These are phyloP conservation scores for Pythium apleroticum DNA, from an alignment of 352 stramenopile genomes.

Conservation along the genomic window DNA sequence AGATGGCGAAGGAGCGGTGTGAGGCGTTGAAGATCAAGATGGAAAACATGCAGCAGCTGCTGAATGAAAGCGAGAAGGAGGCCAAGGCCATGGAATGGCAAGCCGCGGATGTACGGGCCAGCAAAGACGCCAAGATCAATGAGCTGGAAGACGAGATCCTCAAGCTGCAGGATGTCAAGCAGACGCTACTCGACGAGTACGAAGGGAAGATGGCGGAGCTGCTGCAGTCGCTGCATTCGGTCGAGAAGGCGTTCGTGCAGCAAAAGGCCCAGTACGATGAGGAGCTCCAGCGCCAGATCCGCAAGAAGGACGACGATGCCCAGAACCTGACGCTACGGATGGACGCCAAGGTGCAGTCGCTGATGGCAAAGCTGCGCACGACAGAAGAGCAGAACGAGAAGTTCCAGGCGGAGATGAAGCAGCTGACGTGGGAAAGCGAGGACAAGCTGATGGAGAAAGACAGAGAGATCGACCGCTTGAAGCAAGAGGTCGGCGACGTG, in stretches of 20 bases:
- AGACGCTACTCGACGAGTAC: slow-evolving; percentile 81
- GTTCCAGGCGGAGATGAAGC: slow-evolving; percentile 55
- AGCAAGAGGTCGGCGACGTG: slow-evolving; percentile 52
- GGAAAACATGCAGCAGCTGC: slow-evolving; percentile 59
- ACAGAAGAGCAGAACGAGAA: slow-evolving; percentile 52
- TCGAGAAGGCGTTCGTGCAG: slow-evolving; percentile 83
- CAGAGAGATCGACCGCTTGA: slow-evolving; percentile 46
- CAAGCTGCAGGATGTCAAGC: slow-evolving; percentile 69
- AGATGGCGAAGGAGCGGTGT: slow-evolving; percentile 39
- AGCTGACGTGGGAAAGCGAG: slow-evolving; percentile 59
- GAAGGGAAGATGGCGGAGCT: slow-evolving; percentile 85
- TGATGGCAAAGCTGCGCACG: slow-evolving; percentile 47
- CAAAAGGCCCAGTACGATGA: slow-evolving; percentile 81
- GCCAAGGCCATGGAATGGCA: slow-evolving; percentile 71
- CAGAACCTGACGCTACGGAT: slow-evolving; percentile 20
- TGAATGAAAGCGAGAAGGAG: slow-evolving; percentile 67
- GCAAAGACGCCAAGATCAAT: slow-evolving; percentile 60
- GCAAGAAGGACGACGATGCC: slow-evolving; percentile 41
- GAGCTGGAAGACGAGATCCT: slow-evolving; percentile 62
- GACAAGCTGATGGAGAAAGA: slow-evolving; percentile 65
- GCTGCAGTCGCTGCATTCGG: slow-evolving; percentile 72
- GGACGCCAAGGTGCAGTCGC: slow-evolving; percentile 46
- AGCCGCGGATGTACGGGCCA: slow-evolving; percentile 50
- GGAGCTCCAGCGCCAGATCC: slow-evolving; percentile 46
- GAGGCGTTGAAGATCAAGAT: slow-evolving; percentile 66